Base-by-base conservation (phyloP, 2,329 filamentous ascomycete species). In the Gaeumannomyces sp. region DNA sequence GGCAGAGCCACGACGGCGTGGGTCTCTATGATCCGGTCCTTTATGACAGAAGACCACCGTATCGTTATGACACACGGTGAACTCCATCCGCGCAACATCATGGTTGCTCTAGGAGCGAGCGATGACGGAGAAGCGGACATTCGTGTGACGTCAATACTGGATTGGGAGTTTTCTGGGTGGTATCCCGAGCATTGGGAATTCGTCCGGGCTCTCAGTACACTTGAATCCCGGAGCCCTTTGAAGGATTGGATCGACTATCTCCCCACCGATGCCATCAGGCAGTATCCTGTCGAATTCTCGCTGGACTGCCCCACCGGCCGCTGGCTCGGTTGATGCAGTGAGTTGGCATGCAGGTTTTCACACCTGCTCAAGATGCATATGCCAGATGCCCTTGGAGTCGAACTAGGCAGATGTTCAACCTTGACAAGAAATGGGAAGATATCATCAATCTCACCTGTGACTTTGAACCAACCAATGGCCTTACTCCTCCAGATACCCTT, bases 401-500 rank as follows among this genome's bases (percentile, higher is more conserved):
- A 19, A 1, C 38, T 45, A 45, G 38, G 38, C 3, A 45, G 14
- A 45, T 1, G 3, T n/a, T n/a, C 16, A 19, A 45, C 38, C 14
- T 7, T 45, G 38, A 45, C 38, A 4, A 45, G 38, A 45, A 45
- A 45, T 19, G 38, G 1, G 16, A 19, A 45, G 7, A 45, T 45
- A 45, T 67, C 66, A 28, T 66, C 63, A 57, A 67, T 38, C 50
- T 65, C 62, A 5, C 66, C 66, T 13, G 66, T 65, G 33, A 61
- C 61, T 29, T 66, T 67, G 25, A 66, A 14, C 66, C n/a, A n/a
- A n/a, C n/a, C 66, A 67, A 56, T 67, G 66, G 19, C 65, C 65
- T 11, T 67, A 61, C 50, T 64, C 63, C 31, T 66, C 66, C 4
- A 35, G 28, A 25, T 67, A 67, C 45, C 63, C 64, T 5, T 60